Percentiles rank a stretch among this genome's conserved stretches.
Conservation (phyloP, 1,139 yeast genomes). For the Hansenula lynferdii region DNA sequence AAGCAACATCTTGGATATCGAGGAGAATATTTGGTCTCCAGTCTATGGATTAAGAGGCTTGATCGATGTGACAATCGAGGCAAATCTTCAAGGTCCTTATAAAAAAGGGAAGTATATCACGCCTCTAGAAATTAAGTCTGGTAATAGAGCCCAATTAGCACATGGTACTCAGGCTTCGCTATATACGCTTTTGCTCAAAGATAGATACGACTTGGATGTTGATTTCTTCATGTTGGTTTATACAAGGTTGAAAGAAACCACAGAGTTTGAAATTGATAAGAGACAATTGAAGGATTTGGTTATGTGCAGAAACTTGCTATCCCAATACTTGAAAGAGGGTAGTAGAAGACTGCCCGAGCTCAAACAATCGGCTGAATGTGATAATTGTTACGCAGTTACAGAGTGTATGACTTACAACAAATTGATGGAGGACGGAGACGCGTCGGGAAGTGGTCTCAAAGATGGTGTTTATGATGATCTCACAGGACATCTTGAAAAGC, state of each 20-base stretch:
- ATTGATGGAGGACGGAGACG: conserved; percentile 51
- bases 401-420: conserved; percentile 71
- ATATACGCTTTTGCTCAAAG: conserved; percentile 77
- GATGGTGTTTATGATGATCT: conserved; percentile 39
- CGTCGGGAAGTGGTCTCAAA: conserved; percentile 40
- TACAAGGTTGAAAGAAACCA: conserved; percentile 55
- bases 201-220: conserved; percentile 68
- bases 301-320: conserved; percentile 66
- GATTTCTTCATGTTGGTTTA: conserved; percentile 68
- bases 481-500: conserved; percentile 46
- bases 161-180: conserved; percentile 88
- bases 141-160: conserved; percentile 51
- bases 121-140: conserved; percentile 91
- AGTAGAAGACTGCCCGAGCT: conserved; percentile 55
- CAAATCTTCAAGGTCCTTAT: conserved; percentile 35
- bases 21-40: conserved; percentile 91
- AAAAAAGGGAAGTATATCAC: conserved; percentile 42
- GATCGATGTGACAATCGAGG: conserved; percentile 82
- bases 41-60: conserved; percentile 88
- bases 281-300: conserved; percentile 58
- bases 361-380: conserved; percentile 56
- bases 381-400: conserved; percentile 53
- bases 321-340: conserved; percentile 51
- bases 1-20: conserved; percentile 70
- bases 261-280: conserved; percentile 48